phyloP scores from a whole-genome alignment of 352 stramenopile species.

The Phytopythium kandeliae region DNA sequence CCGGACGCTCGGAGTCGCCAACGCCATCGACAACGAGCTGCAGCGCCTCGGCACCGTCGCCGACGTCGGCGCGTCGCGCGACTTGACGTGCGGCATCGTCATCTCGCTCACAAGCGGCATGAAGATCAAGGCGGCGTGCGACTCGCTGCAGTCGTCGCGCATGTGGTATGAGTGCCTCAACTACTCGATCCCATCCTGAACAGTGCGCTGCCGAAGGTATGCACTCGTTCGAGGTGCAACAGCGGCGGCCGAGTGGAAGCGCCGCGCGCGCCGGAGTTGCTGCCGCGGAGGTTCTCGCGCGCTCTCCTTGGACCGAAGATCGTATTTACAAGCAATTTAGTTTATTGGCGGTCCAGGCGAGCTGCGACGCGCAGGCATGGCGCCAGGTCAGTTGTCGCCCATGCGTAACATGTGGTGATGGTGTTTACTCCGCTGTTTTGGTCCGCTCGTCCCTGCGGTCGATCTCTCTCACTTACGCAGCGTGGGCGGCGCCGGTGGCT shows the following conservation, averaged over 20 bases:
- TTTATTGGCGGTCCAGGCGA: not conserved
- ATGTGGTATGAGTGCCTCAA: constrained; percentile 76
- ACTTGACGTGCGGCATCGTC: constrained; percentile 64
- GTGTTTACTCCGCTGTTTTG: not conserved
- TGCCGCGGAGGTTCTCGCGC: no score
- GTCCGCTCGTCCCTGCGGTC: not conserved
- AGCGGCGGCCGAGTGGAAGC: constrained; percentile 1
- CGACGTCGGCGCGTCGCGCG: constrained; percentile 53
- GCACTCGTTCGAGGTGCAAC: not conserved
- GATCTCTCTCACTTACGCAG: constrained; percentile 21
- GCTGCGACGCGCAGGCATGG: no score
- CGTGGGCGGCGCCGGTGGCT: constrained; percentile 8
- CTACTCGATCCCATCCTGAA: constrained; percentile 19
- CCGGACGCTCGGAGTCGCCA: constrained; percentile 56
- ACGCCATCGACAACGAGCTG: constrained; percentile 77
- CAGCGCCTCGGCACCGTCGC: constrained; percentile 57
- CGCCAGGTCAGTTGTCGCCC: not conserved
- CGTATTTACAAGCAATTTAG: constrained; percentile 3
- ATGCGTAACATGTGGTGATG: not conserved
- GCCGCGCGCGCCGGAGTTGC: not conserved
- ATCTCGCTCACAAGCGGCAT: constrained; percentile 52
- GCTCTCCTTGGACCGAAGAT: not conserved
- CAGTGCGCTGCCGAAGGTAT: no score
- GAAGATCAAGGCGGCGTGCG: constrained; percentile 61
- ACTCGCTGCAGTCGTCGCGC: constrained; percentile 64